A percentile compares a stretch with the other conserved stretches of the same genome.
Evolutionary conservation across 2,329 filamentous ascomycete species (phyloP).

Genomic region (Alternaria panax): DNA sequence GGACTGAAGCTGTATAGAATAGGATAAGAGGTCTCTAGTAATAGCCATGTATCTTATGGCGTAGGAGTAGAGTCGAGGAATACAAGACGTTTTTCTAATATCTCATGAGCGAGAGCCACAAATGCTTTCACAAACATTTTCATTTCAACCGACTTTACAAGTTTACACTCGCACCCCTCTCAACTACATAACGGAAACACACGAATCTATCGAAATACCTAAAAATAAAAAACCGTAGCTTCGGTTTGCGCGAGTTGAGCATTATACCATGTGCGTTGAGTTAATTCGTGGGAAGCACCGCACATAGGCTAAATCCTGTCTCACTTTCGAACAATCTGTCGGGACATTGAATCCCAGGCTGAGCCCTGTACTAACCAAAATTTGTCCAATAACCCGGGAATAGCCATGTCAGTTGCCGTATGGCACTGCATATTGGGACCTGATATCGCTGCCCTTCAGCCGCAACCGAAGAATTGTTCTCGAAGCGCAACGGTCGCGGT

Average conservation of each 20-base stretch:
- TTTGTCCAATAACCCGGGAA: background rate
- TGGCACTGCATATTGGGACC: background rate
- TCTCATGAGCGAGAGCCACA: background rate
- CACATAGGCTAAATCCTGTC: conserved; percentile 3
- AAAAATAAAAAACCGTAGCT: background rate
- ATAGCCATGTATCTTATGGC: background rate
- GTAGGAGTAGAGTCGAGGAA: background rate
- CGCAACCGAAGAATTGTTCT: conserved; percentile 3
- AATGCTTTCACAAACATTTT: background rate
- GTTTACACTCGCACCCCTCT: background rate
- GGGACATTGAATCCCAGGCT: background rate
- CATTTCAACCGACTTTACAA: background rate
- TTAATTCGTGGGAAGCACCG: background rate
- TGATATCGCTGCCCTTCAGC: background rate
- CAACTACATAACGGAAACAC: background rate
- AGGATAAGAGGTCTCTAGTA: background rate
- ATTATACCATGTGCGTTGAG: background rate
- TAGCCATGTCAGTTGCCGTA: background rate
- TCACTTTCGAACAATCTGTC: background rate
- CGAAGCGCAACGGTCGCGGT: background rate
- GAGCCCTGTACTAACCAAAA: background rate
- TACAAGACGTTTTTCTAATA: background rate
- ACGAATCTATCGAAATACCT: background rate
- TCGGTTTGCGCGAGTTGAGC: background rate
- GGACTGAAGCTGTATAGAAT: conserved; percentile 6